Conservation (phyloP, 2,329 filamentous ascomycete species). For the Ophiocordyceps sinensis region DNA sequence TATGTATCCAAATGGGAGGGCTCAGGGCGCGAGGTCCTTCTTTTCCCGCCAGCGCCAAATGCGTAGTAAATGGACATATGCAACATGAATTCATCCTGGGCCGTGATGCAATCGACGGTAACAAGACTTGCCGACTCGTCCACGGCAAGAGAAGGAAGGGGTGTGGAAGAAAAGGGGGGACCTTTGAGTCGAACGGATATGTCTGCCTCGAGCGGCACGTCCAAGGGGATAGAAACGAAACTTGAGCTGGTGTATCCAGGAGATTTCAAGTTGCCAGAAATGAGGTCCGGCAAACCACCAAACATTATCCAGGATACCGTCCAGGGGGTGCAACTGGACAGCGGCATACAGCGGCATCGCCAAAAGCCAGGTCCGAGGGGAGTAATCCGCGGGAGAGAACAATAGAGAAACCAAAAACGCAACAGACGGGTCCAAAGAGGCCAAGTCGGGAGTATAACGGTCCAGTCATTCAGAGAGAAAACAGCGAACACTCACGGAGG, state of each 20-base stretch:
- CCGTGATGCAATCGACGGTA: slow-evolving; percentile 12
- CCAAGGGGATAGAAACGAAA: slow-evolving; percentile 1
- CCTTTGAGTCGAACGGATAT: slow-evolving; percentile 3
- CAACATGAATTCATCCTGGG: slow-evolving; percentile 18
- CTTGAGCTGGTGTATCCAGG: slow-evolving; percentile 2
- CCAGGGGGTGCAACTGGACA: slow-evolving; percentile 11
- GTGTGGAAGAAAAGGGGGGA: slow-evolving; percentile 6
- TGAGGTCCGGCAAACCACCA: slow-evolving; percentile 7
- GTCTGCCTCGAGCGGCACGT: neutral
- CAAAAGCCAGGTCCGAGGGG: slow-evolving; percentile 9
- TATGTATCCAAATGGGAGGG: slow-evolving; percentile 6
- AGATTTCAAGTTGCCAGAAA: slow-evolving; percentile 4
- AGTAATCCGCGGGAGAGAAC: slow-evolving; percentile 10
- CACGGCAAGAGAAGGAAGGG: slow-evolving; percentile 3
- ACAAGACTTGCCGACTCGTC: slow-evolving; percentile 8
- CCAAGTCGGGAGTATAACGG: slow-evolving; percentile 12
- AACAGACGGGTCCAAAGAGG: slow-evolving; percentile 12
- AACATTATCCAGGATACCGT: slow-evolving; percentile 13
- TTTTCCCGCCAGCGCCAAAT: slow-evolving; percentile 17
- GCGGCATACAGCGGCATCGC: slow-evolving; percentile 9
- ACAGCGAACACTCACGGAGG: slow-evolving; percentile 15
- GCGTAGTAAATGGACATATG: slow-evolving; percentile 13
- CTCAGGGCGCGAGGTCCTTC: slow-evolving; percentile 5
- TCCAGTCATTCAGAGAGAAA: slow-evolving; percentile 14
- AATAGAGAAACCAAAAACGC: slow-evolving; percentile 9